These are phyloP conservation scores for Dactylellina sp. DNA, from an alignment of 2,329 filamentous ascomycete species.

Conservation along the genomic window DNA sequence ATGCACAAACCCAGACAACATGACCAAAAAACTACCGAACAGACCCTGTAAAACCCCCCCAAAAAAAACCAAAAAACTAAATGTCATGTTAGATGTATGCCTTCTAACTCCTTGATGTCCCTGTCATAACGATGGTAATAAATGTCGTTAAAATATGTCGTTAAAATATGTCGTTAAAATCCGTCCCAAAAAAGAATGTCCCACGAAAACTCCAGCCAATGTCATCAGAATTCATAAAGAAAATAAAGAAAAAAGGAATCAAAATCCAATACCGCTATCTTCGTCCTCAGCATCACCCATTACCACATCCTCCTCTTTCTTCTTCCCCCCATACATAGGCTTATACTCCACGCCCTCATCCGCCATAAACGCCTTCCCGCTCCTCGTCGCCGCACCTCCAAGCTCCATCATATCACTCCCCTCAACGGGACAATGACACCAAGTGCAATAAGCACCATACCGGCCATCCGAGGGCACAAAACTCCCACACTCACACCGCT, in stretches of 20 bases:
- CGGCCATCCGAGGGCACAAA: slow-evolving; percentile 29
- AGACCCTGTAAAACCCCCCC: no score
- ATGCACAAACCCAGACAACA: no score
- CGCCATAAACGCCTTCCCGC: slow-evolving; percentile 23
- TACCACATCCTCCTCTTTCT: slow-evolving; percentile 15
- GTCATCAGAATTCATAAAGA: not conserved
- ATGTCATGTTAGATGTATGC: slow-evolving; percentile 18
- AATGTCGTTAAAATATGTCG: slow-evolving; percentile 14
- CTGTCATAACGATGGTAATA: slow-evolving; percentile 9
- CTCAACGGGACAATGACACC: slow-evolving; percentile 47
- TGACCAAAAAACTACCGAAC: no score
- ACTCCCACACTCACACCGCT: slow-evolving; percentile 44
- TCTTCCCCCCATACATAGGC: not conserved
- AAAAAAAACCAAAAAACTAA: no score
- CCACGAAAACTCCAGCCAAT: no score
- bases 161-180: slow-evolving; percentile 17
- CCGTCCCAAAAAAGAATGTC: not conserved
- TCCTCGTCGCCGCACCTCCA: slow-evolving; percentile 43
- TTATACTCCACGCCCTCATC: slow-evolving; percentile 6
- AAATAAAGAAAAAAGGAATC: slow-evolving; percentile 2
- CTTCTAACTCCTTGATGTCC: not conserved
- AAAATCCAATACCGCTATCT: slow-evolving; percentile 46
- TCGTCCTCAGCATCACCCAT: slow-evolving; percentile 15
- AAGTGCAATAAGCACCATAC: slow-evolving; percentile 51
- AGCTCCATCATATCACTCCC: slow-evolving; percentile 37